Evolutionary conservation across 768 basidiomycete species (phyloP).

Genomic region (Mycena chlorophos): DNA sequence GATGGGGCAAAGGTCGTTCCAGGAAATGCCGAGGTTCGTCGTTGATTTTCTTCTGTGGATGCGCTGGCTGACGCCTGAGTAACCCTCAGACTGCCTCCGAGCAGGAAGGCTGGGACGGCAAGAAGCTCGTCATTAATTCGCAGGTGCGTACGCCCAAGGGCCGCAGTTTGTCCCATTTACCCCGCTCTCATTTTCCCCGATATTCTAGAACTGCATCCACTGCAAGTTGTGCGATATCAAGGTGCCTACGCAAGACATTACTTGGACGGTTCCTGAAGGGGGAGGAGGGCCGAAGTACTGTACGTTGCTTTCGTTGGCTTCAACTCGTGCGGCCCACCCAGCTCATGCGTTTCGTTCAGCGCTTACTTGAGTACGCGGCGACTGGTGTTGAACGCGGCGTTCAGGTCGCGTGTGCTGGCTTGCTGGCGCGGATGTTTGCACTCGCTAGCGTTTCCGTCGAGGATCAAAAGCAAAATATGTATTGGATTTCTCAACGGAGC

Average conservation of each 20-base stretch:
- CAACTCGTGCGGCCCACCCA: too few species aligned
- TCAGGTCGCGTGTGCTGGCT: too few species aligned
- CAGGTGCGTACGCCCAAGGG: slow-evolving; percentile 55
- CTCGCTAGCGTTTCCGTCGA: not conserved
- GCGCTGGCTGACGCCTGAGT: slow-evolving; percentile 3
- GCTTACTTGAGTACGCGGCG: slow-evolving; percentile 12
- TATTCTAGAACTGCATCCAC: slow-evolving; percentile 79
- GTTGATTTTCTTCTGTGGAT: slow-evolving; percentile 2
- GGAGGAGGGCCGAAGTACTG: slow-evolving; percentile 97
- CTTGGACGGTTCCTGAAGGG: slow-evolving; percentile 95
- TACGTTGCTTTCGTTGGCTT: slow-evolving; percentile 38
- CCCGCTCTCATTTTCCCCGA: not conserved
- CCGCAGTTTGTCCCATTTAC: not conserved
- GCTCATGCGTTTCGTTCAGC: not conserved
- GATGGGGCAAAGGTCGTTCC: slow-evolving; percentile 37
- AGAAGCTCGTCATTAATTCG: slow-evolving; percentile 93
- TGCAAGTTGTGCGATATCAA: slow-evolving; percentile 97
- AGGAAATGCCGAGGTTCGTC: slow-evolving; percentile 29
- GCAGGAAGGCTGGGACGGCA: slow-evolving; percentile 69
- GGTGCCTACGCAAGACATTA: slow-evolving; percentile 94
- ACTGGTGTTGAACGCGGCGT: not conserved
- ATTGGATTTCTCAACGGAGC: not conserved
- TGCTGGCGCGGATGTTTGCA: not conserved
- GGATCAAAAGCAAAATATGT: not conserved
- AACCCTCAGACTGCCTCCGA: slow-evolving; percentile 21